These are phyloP conservation scores for Suillus subaureus DNA, from an alignment of 768 basidiomycete genomes.

Conservation along the genomic window DNA sequence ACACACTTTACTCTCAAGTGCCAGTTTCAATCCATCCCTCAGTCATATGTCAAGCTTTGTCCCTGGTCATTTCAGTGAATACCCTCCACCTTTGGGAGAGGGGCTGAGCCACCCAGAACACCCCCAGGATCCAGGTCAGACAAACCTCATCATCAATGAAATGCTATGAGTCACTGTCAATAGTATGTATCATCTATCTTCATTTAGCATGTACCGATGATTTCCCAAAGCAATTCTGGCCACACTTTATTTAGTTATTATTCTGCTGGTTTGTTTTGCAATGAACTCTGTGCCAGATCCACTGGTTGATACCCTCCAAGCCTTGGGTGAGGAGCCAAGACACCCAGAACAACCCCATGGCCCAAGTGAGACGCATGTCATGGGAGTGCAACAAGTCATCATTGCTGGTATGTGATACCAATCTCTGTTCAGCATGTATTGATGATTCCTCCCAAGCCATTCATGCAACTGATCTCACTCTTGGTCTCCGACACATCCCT, in stretches of 20 bases:
- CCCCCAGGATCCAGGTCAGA: not conserved
- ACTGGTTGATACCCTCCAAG: not conserved
- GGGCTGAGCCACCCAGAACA: not conserved
- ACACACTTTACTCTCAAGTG: not conserved
- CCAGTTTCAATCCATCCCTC: not conserved
- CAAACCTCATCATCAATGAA: not conserved
- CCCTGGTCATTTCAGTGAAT: not conserved
- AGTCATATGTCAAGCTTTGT: not conserved
- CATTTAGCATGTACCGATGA: not conserved
- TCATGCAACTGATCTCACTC: conserved; percentile 11
- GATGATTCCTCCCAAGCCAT: conserved; percentile 9
- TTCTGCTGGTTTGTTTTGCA: not conserved
- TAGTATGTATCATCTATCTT: not conserved
- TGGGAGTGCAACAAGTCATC: not conserved
- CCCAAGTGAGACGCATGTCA: not conserved
- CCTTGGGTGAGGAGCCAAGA: too few relatives aligned
- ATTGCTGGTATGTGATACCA: not conserved
- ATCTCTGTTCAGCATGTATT: not conserved
- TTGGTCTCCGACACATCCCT: conserved; percentile 11
- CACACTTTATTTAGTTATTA: not conserved
- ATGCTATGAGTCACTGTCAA: not conserved
- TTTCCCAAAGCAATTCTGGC: not conserved
- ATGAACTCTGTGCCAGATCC: not conserved
- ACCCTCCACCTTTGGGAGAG: not conserved
- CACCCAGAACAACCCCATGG: not conserved